Evolutionary conservation across 192 early-diverging fungal genomes (phyloP), one percentile per base, ranked within the genome.

Genomic region (Backusella tuberculispora): DNA sequence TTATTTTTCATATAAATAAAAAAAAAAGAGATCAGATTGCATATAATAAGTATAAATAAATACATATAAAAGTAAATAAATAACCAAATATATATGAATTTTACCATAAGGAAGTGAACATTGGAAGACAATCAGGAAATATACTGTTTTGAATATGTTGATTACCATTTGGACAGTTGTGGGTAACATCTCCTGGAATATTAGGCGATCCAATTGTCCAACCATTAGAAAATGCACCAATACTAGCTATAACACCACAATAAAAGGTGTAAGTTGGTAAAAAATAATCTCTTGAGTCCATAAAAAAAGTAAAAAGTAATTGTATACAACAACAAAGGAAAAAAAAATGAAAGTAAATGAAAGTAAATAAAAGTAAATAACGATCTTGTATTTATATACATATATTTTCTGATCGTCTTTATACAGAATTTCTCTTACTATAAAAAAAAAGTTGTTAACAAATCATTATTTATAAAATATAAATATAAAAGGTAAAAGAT

Each of bases 1-100:
- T 88, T 71, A 6, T 72, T 75, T 10, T 87, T 88, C 9, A 85
- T 89, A 10, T 66, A 60, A 12, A 92, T 66, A 44, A 81, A 85
- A 46, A 85, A 87, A 26, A 82, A 47, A 88, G 72, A 87, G 88
- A 48, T 78, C 80, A 53, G 83, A 82, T 34, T 82, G 80, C 84
- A 72, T 74, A 34, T 34, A 34, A 34, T 34, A 50, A 24, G n/a
- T 42, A 24, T 0, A 69, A 14, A 60, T 60, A 46, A 3, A 26
- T 24, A 53, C 14, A 60, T 1, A 19, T 50, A 19, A 24, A 56
- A 24, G 12, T 12, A 60, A 60, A 26, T 26, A 13, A 26, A 12
- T 14, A 26, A 0, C 9, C 9, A 26, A 13, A 8, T 26, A 4
- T 26, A 24, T 24, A 26, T 60, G 19, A 15, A 37, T 38, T 26